phyloP scores from a whole-genome alignment of 164 flowering plant genomes.

The Magnolia officinalis region DNA sequence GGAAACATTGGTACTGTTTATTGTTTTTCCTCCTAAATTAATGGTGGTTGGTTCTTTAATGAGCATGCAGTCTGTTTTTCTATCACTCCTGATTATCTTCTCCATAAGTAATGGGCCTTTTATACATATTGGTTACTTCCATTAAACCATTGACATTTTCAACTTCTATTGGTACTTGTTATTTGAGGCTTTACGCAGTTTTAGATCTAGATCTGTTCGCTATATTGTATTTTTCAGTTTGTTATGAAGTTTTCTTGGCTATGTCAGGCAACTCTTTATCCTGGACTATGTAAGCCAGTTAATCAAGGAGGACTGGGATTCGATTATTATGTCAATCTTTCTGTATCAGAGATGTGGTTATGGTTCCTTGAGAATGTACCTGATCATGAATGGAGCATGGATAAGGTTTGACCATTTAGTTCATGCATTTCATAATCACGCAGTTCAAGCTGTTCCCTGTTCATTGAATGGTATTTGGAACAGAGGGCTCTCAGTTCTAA shows the following conservation, averaged over 20 bases:
- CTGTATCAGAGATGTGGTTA: constrained; percentile 86
- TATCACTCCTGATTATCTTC: background rate
- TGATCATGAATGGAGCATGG: constrained; percentile 91
- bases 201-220: background rate
- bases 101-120: background rate
- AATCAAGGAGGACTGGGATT: constrained; percentile 97
- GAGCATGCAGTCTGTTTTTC: background rate
- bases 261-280: constrained; percentile 74
- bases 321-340: constrained; percentile 82
- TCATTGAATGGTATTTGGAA: background rate
- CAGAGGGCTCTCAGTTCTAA: background rate
- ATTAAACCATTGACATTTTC: background rate
- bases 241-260: background rate
- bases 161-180: background rate
- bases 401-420: constrained; percentile 48
- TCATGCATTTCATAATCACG: background rate
- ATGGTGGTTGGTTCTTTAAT: no score
- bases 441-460: background rate
- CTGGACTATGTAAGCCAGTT: constrained; percentile 91
- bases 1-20: background rate
- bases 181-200: background rate
- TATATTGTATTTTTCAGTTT: background rate
- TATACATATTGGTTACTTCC: background rate
- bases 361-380: constrained; percentile 67
- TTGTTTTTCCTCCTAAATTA: no score